Percentiles rank a stretch among this genome's conserved stretches.
phyloP scores from a whole-genome alignment of 352 stramenopile species.

The Aphanomyces euteiches region DNA sequence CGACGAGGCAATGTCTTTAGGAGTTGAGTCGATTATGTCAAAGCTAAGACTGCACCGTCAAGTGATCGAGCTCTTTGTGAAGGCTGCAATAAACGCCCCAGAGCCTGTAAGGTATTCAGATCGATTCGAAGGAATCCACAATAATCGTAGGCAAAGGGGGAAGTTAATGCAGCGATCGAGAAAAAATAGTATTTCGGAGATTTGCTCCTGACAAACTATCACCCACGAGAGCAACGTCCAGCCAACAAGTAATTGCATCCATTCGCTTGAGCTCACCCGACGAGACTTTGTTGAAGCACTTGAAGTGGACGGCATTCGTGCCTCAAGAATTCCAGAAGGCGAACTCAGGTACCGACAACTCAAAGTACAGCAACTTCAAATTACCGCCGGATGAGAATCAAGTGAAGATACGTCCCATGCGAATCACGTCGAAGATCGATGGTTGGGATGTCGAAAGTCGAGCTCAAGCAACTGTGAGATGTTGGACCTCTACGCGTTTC shows the following conservation, averaged over 20 bases:
- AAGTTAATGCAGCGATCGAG: constrained; percentile 63
- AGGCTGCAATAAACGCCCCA: constrained; percentile 38
- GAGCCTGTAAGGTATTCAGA: too few relatives aligned
- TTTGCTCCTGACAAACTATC: constrained; percentile 74
- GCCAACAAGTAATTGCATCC: constrained; percentile 61
- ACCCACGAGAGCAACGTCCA: constrained; percentile 90
- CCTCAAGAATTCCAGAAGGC: constrained; percentile 26
- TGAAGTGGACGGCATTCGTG: constrained; percentile 5
- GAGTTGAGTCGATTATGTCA: constrained; percentile 25
- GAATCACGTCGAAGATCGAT: constrained; percentile 83
- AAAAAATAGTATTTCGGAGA: constrained; percentile 32
- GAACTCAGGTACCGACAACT: constrained; percentile 66
- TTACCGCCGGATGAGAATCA: constrained; percentile 79
- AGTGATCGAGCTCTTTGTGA: constrained; percentile 8
- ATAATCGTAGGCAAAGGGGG: constrained; percentile 70
- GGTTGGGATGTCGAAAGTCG: constrained; percentile 14
- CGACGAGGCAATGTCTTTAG: background rate
- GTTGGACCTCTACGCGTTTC: too few relatives aligned
- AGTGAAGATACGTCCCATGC: constrained; percentile 73
- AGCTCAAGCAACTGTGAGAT: too few relatives aligned
- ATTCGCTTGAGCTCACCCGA: constrained; percentile 61
- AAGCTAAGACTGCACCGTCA: constrained; percentile 35
- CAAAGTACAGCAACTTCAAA: constrained; percentile 62
- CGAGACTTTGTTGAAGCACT: constrained; percentile 53
- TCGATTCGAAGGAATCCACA: too few relatives aligned